Conservation (phyloP, 2,329 filamentous ascomycete species). For the Pseudohalonectria lignicola region DNA sequence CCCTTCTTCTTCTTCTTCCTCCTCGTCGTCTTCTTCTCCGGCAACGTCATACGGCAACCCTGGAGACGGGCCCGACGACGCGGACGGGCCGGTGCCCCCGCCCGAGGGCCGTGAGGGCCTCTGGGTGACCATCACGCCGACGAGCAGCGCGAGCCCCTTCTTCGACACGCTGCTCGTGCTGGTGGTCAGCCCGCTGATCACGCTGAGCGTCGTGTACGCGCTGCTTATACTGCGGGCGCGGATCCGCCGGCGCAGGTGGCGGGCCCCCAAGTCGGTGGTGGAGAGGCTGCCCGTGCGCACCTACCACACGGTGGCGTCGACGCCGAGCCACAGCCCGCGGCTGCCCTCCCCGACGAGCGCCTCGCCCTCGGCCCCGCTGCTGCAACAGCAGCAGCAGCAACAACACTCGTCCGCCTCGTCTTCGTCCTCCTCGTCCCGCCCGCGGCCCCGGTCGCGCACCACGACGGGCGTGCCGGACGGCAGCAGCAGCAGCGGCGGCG, state of each 20-base stretch:
- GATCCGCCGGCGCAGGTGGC: slow-evolving; percentile 82
- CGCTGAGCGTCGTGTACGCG: slow-evolving; percentile 84
- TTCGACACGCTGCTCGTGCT: slow-evolving; percentile 93
- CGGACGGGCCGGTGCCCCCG: slow-evolving; percentile 4
- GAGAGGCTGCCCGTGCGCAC: slow-evolving; percentile 90
- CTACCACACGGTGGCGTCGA: slow-evolving; percentile 72
- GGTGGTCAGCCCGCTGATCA: slow-evolving; percentile 89
- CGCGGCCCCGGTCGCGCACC: slow-evolving; percentile 54
- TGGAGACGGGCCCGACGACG: slow-evolving; percentile 2
- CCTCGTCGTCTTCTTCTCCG: too few relatives aligned
- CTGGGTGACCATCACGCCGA: slow-evolving; percentile 93
- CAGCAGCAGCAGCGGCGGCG: slow-evolving; percentile 34
- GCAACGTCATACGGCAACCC: not conserved
- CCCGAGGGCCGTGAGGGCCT: slow-evolving; percentile 58
- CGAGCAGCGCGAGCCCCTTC: slow-evolving; percentile 81
- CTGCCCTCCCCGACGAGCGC: slow-evolving; percentile 52
- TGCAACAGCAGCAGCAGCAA: slow-evolving; percentile 39
- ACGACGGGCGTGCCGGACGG: slow-evolving; percentile 49
- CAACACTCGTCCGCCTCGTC: not conserved
- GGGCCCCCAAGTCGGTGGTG: slow-evolving; percentile 94
- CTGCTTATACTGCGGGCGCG: slow-evolving; percentile 78
- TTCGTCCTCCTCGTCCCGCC: slow-evolving; percentile 25
- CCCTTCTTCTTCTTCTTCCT: too few relatives aligned
- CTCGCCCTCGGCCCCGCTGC: slow-evolving; percentile 69
- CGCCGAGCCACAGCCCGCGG: slow-evolving; percentile 39